Evolutionary conservation across 1,139 yeast species (phyloP), one percentile per base, ranked within the genome.

Genomic region (Candida sanyaensis): DNA sequence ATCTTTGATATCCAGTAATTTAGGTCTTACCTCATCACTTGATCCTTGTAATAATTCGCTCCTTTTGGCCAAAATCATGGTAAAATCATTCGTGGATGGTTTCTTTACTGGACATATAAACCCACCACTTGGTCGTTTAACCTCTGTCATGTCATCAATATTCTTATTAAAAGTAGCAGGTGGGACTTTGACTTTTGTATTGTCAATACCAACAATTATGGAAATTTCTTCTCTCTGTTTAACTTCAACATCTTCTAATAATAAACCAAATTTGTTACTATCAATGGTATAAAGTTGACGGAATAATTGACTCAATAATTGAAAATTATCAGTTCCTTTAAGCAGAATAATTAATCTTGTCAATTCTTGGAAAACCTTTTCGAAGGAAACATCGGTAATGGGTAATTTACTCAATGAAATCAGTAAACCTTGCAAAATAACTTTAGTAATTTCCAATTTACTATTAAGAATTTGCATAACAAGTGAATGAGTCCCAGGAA

Each of bases 391-490:
- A 50, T 71, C 77, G 33, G 67, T 63, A 4, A 73, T 67, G 0
- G 76, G 73, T 12, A 69, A 60, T 47, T 61, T 63, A 27, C 67
- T 66, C 31, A 65, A 58, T 1, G 71, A 62, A 21, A 55, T 51
- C 23, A 50, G 49, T 50, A 73, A 59, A 27, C 71, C 63, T 9
- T 60, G 61, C 29, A 75, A 58, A 6, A 73, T 54, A 62, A 60
- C 63, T 11, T 56, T 50, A 27, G 70, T 57, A 3, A 75, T 64
- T 2, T 53, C 60, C 4, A 68, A 56, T 48, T 72, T 73, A 50
- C 55, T 64, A 37, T 67, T 61, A 10, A 71, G 70, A 11, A 73
- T 57, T 51, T 72, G 79, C 62, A 68, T 69, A 1, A 71, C 64
- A 45, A 72, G 57, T 13, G 60, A 64, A 41, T 69, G 69, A 32